A percentile compares a stretch with the other conserved stretches of the same genome.
Conservation (phyloP, 352 stramenopile genomes). For the Pythium oligandrum region DNA sequence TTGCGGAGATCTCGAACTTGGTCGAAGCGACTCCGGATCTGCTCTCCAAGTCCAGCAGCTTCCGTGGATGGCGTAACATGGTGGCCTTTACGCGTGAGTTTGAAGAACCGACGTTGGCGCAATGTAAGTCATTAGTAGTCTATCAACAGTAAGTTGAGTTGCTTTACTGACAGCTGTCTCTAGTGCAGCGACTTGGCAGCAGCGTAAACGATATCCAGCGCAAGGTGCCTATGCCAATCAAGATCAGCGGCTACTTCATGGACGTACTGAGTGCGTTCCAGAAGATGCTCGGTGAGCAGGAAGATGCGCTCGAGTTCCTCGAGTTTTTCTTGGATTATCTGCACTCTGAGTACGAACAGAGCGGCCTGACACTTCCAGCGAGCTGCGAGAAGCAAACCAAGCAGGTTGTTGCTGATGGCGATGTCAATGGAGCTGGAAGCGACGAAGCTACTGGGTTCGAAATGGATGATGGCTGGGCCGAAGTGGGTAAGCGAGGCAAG, state of each 20-base stretch:
- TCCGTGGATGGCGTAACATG: slow-evolving; percentile 76
- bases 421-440: background rate
- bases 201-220: slow-evolving; percentile 29
- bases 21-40: slow-evolving; percentile 40
- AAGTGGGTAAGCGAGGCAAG: slow-evolving; percentile 76
- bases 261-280: slow-evolving; percentile 79
- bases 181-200: slow-evolving; percentile 18
- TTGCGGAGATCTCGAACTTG: slow-evolving; percentile 57
- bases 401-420: slow-evolving; percentile 5
- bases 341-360: slow-evolving; percentile 79
- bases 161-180: background rate
- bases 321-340: slow-evolving; percentile 85
- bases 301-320: slow-evolving; percentile 83
- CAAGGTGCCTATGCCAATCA: slow-evolving; percentile 63
- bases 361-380: slow-evolving; percentile 44
- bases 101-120: slow-evolving; percentile 67
- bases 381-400: slow-evolving; percentile 67
- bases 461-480: slow-evolving; percentile 69
- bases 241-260: slow-evolving; percentile 80
- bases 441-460: slow-evolving; percentile 14
- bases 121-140: slow-evolving; percentile 30
- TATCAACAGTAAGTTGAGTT: no score
- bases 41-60: slow-evolving; percentile 36
- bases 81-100: slow-evolving; percentile 77
- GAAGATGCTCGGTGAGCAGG: slow-evolving; percentile 74